These are phyloP conservation scores for Brassica cretica DNA, from an alignment of 345 rosid genomes.

Conservation along the genomic window DNA sequence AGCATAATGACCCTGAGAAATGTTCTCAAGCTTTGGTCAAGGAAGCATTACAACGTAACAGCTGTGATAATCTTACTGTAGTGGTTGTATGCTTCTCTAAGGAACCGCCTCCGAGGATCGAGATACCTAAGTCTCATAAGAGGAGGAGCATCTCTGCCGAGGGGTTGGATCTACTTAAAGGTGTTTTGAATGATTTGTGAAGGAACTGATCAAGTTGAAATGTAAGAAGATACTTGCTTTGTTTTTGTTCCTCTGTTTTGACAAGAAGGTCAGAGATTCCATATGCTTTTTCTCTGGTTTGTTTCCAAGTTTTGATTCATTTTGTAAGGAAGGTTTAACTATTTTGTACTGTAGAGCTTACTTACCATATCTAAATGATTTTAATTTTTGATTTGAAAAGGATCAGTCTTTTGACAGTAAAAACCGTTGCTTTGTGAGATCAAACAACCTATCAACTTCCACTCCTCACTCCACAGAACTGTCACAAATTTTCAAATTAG, in stretches of 20 bases:
- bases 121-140: constrained; percentile 61
- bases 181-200: constrained; percentile 53
- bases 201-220: constrained; percentile 14
- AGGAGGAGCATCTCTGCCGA: constrained; percentile 92
- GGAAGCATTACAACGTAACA: constrained; percentile 89
- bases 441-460: background rate
- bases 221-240: constrained; percentile 28
- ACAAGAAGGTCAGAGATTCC: constrained; percentile 21
- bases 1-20: constrained; percentile 71
- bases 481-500: background rate
- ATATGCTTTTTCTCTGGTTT: constrained; percentile 20
- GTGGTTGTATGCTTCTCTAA: constrained; percentile 73
- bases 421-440: background rate
- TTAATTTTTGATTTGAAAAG: constrained; percentile 15
- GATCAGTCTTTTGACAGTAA: background rate
- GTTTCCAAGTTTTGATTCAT: constrained; percentile 37
- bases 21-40: constrained; percentile 65
- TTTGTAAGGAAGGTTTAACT: constrained; percentile 20
- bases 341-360: constrained; percentile 26
- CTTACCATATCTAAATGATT: constrained; percentile 21
- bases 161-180: constrained; percentile 89
- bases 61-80: constrained; percentile 78
- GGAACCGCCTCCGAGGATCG: constrained; percentile 78
- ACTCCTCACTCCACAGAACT: background rate
- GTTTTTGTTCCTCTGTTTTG: constrained; percentile 2